Evolutionary conservation across 805 yeast genomes (phyloP).

Genomic region (Wickerhamiella hasegawae): DNA sequence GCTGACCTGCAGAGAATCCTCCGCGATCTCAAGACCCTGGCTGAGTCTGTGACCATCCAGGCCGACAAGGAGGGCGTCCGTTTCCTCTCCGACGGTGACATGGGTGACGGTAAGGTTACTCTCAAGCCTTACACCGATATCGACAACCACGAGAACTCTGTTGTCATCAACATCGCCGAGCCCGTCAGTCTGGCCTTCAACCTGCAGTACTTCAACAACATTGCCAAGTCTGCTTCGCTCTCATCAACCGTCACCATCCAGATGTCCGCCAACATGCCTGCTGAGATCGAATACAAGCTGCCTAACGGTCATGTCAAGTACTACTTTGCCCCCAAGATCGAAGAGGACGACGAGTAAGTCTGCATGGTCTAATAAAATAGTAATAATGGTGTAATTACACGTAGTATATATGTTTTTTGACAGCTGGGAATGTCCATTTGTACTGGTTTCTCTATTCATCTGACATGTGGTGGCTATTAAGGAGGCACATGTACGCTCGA

Average conservation of each 20-base stretch:
- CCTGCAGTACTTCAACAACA: conserved; percentile 76
- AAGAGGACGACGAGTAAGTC: conserved; percentile 72
- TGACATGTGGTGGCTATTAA: no score
- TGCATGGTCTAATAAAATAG: no score
- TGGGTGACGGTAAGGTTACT: conserved; percentile 75
- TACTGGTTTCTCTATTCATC: no score
- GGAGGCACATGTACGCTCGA: no score
- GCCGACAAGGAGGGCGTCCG: conserved; percentile 88
- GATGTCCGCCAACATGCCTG: conserved; percentile 83
- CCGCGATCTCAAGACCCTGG: conserved; percentile 70
- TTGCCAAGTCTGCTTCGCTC: conserved; percentile 77
- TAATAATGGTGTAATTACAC: no score
- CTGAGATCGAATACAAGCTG: conserved; percentile 80
- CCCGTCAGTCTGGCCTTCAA: conserved; percentile 87
- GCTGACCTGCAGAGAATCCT: conserved; percentile 77
- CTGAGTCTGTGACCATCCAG: conserved; percentile 72
- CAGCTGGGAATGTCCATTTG: no score
- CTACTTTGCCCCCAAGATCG: conserved; percentile 96
- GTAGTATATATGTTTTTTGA: no score
- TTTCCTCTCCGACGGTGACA: conserved; percentile 80
- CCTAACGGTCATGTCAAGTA: conserved; percentile 86
- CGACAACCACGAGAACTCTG: conserved; percentile 57
- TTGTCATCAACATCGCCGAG: conserved; percentile 61
- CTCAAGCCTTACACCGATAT: conserved; percentile 71
- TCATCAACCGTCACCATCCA: conserved; percentile 65